phyloP scores from a whole-genome alignment of 2,329 filamentous ascomycete species.

The Keithomyces neogunnii region DNA sequence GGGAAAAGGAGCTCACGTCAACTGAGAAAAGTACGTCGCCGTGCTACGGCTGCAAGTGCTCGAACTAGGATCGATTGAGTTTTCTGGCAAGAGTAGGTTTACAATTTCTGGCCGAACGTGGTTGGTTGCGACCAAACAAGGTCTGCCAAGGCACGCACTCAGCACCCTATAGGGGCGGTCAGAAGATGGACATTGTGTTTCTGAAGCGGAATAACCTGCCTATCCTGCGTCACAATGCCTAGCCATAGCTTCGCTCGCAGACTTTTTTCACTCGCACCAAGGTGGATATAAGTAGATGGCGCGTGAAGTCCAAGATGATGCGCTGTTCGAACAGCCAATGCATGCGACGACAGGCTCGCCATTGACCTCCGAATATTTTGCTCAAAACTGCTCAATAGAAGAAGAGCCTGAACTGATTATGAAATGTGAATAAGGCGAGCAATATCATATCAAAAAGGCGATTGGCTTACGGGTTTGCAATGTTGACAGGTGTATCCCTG shows the following conservation, averaged over 20 bases:
- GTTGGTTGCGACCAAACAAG: background rate
- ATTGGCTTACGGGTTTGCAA: background rate
- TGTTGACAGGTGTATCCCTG: background rate
- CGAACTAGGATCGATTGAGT: too few relatives aligned
- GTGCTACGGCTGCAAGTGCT: background rate
- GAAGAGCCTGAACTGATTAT: background rate
- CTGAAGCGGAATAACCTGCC: background rate
- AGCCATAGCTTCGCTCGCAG: background rate
- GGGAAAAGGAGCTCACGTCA: background rate
- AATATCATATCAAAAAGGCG: too few relatives aligned
- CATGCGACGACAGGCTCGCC: background rate
- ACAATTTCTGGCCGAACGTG: background rate
- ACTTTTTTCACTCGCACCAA: background rate
- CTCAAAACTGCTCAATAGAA: background rate
- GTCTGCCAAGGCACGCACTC: background rate
- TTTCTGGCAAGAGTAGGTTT: background rate
- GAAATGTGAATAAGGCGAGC: too few relatives aligned
- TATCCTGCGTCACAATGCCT: background rate
- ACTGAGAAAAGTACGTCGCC: background rate
- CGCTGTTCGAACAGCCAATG: background rate
- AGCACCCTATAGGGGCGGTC: background rate
- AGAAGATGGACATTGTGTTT: background rate
- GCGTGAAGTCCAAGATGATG: background rate
- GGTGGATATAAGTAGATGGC: background rate
- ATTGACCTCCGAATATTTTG: background rate